Evolutionary conservation across 306 rosid genomes (phyloP).

Genomic region (Vigna trinervia): DNA sequence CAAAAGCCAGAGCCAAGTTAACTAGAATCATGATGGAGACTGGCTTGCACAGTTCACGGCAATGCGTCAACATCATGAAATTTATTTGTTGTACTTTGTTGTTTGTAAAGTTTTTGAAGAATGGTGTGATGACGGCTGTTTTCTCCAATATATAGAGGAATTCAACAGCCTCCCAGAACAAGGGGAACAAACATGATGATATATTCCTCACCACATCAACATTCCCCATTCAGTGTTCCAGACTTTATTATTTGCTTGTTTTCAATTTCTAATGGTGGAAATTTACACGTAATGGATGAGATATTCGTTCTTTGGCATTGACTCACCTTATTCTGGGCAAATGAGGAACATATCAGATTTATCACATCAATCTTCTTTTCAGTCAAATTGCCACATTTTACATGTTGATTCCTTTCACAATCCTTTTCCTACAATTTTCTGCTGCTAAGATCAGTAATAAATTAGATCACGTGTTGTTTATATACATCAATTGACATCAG

Average conservation of each 20-base stretch:
- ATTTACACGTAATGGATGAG: constrained; percentile 22
- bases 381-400: constrained; percentile 6
- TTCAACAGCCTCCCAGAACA: constrained; percentile 20
- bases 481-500: constrained; percentile 26
- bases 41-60: constrained; percentile 58
- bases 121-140: constrained; percentile 27
- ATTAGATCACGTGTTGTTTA: constrained; percentile 33
- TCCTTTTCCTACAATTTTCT: neutral
- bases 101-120: constrained; percentile 28
- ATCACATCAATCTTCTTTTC: constrained; percentile 9
- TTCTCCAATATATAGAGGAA: constrained; percentile 46
- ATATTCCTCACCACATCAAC: constrained; percentile 49
- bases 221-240: constrained; percentile 37
- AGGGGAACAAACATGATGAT: constrained; percentile 38
- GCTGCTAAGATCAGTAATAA: neutral
- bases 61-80: constrained; percentile 45
- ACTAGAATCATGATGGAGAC: constrained; percentile 61
- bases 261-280: constrained; percentile 37
- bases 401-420: constrained; percentile 32
- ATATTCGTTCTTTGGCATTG: constrained; percentile 32
- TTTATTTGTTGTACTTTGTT: neutral
- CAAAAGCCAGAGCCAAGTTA: constrained; percentile 69
- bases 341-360: constrained; percentile 25
- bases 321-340: constrained; percentile 19
- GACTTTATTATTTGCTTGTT: neutral